Evolutionary conservation across 2,329 filamentous ascomycete species (phyloP).

Genomic region (Penicillium sp.): DNA sequence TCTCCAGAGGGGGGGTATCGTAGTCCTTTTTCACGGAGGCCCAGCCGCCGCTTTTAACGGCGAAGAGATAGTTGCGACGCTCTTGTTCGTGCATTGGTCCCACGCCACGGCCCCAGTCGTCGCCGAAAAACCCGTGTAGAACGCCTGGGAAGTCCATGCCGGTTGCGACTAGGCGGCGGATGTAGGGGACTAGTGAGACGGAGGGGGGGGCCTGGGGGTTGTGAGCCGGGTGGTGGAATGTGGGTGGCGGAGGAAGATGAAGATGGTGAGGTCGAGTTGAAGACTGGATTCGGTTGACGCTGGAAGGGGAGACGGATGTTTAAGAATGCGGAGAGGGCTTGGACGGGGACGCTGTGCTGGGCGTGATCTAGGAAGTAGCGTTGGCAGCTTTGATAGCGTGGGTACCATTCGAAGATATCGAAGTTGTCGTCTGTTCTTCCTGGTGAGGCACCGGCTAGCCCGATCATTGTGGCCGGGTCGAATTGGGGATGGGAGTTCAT

Average conservation of each 20-base stretch:
- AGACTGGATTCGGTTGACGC: slow-evolving; percentile 53
- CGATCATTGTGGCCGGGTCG: slow-evolving; percentile 41
- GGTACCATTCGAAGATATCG: slow-evolving; percentile 85
- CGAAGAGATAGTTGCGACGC: slow-evolving; percentile 90
- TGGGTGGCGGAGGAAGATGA: slow-evolving; percentile 45
- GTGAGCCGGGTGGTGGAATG: slow-evolving; percentile 40
- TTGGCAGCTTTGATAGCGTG: slow-evolving; percentile 84
- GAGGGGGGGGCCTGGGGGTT: slow-evolving; percentile 39
- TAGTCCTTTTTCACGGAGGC: slow-evolving; percentile 84
- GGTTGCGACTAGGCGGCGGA: slow-evolving; percentile 84
- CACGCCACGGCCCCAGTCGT: slow-evolving; percentile 80
- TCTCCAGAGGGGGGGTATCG: slow-evolving; percentile 80
- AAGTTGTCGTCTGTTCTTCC: slow-evolving; percentile 48
- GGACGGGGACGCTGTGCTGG: slow-evolving; percentile 77
- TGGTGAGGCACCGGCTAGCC: slow-evolving; percentile 37
- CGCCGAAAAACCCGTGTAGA: slow-evolving; percentile 95
- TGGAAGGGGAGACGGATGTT: slow-evolving; percentile 92
- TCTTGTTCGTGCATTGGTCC: slow-evolving; percentile 84
- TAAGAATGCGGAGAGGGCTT: slow-evolving; percentile 83
- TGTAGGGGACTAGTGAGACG: slow-evolving; percentile 80
- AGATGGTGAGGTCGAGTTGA: slow-evolving; percentile 39
- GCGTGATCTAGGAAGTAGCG: slow-evolving; percentile 89
- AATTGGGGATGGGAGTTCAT: slow-evolving; percentile 37
- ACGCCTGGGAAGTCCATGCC: slow-evolving; percentile 84
- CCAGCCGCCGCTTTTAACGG: slow-evolving; percentile 90